A percentile compares a stretch with the other conserved stretches of the same genome.
Conservation (phyloP, 352 stramenopile species). For the Globisporangium cylindrosporum region DNA sequence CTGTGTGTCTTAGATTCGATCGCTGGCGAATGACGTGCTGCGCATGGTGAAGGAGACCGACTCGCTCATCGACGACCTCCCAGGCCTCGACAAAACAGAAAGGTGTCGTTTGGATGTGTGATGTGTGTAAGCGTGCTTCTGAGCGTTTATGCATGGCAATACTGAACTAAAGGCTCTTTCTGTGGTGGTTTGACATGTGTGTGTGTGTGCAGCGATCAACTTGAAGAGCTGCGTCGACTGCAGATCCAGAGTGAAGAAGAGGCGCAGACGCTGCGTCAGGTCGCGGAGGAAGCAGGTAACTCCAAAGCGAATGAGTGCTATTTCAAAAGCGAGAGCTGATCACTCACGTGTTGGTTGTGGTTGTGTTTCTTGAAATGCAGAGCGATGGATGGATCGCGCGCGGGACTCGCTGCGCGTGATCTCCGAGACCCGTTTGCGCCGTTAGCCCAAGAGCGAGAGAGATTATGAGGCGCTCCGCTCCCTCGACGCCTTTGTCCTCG, state of each 20-base stretch:
- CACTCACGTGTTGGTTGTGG: not conserved
- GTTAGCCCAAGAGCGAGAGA: constrained; percentile 12
- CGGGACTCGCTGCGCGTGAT: constrained; percentile 82
- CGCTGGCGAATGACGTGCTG: constrained; percentile 73
- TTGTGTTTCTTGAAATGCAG: constrained; percentile 17
- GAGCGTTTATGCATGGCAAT: not conserved
- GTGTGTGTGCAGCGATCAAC: constrained; percentile 45
- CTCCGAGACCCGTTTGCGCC: constrained; percentile 71
- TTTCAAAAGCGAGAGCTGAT: no score
- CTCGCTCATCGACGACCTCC: constrained; percentile 73
- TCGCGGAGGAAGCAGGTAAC: constrained; percentile 75
- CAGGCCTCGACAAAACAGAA: constrained; percentile 79
- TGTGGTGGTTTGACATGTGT: not conserved
- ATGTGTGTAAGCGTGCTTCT: not conserved
- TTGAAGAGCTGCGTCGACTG: constrained; percentile 72
- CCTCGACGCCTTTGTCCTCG: not conserved
- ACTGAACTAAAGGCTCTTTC: not conserved
- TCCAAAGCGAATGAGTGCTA: no score
- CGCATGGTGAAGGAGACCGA: constrained; percentile 80
- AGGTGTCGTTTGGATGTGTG: constrained; percentile 26
- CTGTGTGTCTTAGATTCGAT: constrained; percentile 45
- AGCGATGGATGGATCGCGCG: constrained; percentile 80
- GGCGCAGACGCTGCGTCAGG: constrained; percentile 76
- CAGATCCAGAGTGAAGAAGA: constrained; percentile 86
- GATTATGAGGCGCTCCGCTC: not conserved